These are phyloP conservation scores for Dendrobium chrysotoxum DNA, from an alignment of 106 monocot genomes.

Conservation along the genomic window DNA sequence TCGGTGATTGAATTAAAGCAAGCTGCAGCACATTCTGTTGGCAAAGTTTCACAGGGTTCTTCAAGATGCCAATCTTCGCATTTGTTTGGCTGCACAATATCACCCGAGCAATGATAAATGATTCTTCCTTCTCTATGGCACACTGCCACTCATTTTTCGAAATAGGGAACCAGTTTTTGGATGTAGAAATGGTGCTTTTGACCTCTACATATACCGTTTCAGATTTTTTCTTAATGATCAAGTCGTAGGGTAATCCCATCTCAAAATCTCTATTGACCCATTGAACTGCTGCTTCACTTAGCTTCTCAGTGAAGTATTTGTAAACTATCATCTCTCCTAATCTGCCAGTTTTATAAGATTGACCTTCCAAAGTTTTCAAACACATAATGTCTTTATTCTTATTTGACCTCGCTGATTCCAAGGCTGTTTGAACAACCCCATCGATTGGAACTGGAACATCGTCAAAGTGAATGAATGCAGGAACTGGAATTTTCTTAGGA, in stretches of 20 bases:
- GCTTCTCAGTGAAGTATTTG: constrained; percentile 35
- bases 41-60: constrained; percentile 41
- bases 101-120: constrained; percentile 37
- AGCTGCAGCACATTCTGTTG: constrained; percentile 32
- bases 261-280: constrained; percentile 43
- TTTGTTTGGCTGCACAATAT: constrained; percentile 11
- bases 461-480: neutral
- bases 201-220: constrained; percentile 33
- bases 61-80: constrained; percentile 27
- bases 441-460: neutral
- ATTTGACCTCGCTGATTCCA: too few species aligned
- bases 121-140: constrained; percentile 39
- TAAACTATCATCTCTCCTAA: constrained; percentile 39
- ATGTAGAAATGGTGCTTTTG: constrained; percentile 38
- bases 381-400: constrained; percentile 9
- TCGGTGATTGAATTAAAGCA: constrained; percentile 22
- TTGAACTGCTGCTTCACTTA: constrained; percentile 16
- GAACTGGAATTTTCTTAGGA: too few species aligned
- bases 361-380: constrained; percentile 7
- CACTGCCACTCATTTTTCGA: constrained; percentile 43
- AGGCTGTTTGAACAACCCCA: too few species aligned
- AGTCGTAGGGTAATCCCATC: constrained; percentile 52
- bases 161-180: constrained; percentile 45
- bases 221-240: constrained; percentile 23
- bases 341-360: constrained; percentile 31